phyloP scores from a whole-genome alignment of 768 basidiomycete species.

The Pulveroboletus sp. region DNA sequence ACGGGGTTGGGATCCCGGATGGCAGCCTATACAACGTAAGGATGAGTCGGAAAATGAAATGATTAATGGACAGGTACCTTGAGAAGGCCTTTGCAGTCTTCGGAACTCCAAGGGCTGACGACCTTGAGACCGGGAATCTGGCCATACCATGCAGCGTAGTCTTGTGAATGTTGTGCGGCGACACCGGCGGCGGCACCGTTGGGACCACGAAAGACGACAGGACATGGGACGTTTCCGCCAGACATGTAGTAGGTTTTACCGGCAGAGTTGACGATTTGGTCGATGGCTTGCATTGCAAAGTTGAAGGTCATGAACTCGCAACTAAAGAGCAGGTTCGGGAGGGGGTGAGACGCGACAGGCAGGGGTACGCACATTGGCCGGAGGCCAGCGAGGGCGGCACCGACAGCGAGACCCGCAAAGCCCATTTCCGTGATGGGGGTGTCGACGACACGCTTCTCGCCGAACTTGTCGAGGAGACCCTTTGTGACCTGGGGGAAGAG shows the following conservation, averaged over 20 bases:
- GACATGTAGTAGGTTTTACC: constrained; percentile 99
- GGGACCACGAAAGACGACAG: constrained; percentile 98
- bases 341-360: neutral
- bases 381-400: constrained; percentile 90
- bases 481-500: constrained; percentile 75
- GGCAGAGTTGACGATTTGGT: constrained; percentile 99
- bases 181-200: constrained; percentile 99
- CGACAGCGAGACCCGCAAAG: constrained; percentile 94
- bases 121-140: constrained; percentile 95
- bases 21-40: constrained; percentile 56
- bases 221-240: constrained; percentile 96
- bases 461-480: constrained; percentile 97
- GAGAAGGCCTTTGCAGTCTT: constrained; percentile 97
- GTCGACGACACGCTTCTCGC: constrained; percentile 97
- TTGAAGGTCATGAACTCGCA: constrained; percentile 99
- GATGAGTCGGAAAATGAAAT: neutral
- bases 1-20: constrained; percentile 98
- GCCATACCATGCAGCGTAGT: constrained; percentile 94
- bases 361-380: constrained; percentile 70
- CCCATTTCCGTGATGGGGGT: constrained; percentile 98
- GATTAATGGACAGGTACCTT: constrained; percentile 55
- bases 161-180: constrained; percentile 95
- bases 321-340: constrained; percentile 36
- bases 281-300: constrained; percentile 99
- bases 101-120: constrained; percentile 95